These are phyloP conservation scores for Kodamaea fukazawae DNA, from an alignment of 805 yeast genomes.

Conservation along the genomic window DNA sequence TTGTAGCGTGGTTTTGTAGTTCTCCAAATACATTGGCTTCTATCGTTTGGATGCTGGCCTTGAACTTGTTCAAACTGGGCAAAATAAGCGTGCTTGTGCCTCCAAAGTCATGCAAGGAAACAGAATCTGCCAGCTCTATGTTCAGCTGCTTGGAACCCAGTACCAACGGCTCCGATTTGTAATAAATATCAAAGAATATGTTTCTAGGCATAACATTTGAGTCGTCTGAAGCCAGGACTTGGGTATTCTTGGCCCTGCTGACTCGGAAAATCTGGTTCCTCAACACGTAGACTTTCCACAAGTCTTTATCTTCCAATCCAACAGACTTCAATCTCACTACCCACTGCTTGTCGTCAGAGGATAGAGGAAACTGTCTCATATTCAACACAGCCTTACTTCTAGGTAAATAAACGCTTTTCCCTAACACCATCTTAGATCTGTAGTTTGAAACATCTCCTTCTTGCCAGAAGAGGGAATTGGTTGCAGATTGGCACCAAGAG, in stretches of 20 bases:
- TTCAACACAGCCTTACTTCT: conserved; percentile 7
- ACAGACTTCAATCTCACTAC: conserved; percentile 64
- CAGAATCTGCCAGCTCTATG: conserved; percentile 16
- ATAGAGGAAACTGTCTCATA: conserved; percentile 32
- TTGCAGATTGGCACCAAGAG: conserved; percentile 68
- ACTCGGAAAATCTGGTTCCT: conserved; percentile 66
- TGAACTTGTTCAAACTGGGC: conserved; percentile 28
- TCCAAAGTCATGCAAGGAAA: conserved; percentile 12
- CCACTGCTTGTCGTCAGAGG: conserved; percentile 70
- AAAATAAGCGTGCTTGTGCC: conserved; percentile 26
- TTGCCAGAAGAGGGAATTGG: conserved; percentile 79
- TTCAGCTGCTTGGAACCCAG: conserved; percentile 14
- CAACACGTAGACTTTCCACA: conserved; percentile 79
- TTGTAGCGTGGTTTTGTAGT: conserved; percentile 13
- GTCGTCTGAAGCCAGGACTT: not conserved
- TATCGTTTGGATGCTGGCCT: conserved; percentile 39
- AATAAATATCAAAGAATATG: conserved; percentile 37
- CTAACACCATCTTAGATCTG: conserved; percentile 18
- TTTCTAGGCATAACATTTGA: conserved; percentile 28
- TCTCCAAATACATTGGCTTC: conserved; percentile 48
- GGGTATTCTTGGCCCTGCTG: conserved; percentile 31
- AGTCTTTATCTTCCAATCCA: conserved; percentile 69
- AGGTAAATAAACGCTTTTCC: conserved; percentile 34
- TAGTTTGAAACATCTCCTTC: conserved; percentile 22
- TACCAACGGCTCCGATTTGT: conserved; percentile 33